Percentiles rank a stretch among this genome's conserved stretches.
Evolutionary conservation across 78 protist genomes (phyloP).

Genomic region (Dictyostelium brefeldianum): DNA sequence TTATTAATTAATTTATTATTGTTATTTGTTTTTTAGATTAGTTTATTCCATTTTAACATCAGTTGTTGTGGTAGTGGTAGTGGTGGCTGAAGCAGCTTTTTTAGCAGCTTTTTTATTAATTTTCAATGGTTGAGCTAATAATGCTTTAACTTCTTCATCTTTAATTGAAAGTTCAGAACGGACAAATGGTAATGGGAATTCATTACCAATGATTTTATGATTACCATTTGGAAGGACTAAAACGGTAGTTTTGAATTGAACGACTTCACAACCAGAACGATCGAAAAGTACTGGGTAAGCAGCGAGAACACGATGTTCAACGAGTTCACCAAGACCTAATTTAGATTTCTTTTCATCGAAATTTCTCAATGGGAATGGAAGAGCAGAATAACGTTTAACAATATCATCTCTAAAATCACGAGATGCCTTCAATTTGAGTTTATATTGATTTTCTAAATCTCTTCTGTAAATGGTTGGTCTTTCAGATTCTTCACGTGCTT

Average conservation of each 20-base stretch:
- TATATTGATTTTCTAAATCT: constrained; percentile 87
- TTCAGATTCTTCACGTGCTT: constrained; percentile 70
- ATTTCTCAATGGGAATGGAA: constrained; percentile 88
- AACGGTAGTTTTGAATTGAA: constrained; percentile 96
- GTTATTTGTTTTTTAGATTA: background rate
- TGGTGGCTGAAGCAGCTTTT: background rate
- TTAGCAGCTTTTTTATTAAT: constrained; percentile 27
- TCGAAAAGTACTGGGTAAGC: constrained; percentile 96
- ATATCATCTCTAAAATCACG: constrained; percentile 88
- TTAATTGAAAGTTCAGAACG: constrained; percentile 25
- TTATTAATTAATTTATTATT: background rate
- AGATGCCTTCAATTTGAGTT: constrained; percentile 93
- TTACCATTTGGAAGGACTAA: constrained; percentile 72
- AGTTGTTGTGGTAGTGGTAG: background rate
- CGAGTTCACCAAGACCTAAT: constrained; percentile 94
- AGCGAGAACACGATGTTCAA: constrained; percentile 90
- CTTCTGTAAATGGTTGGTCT: constrained; percentile 95
- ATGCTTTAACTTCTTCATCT: constrained; percentile 10
- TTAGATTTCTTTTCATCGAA: constrained; percentile 88
- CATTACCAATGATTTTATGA: constrained; percentile 42
- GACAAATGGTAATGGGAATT: constrained; percentile 65
- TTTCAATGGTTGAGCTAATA: constrained; percentile 34
- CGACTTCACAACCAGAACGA: constrained; percentile 86
- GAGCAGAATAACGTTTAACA: constrained; percentile 49
- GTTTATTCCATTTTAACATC: constrained; percentile 12